Evolutionary conservation across 257 asterid genomes (phyloP).

Genomic region (Cruciata laevipes): DNA sequence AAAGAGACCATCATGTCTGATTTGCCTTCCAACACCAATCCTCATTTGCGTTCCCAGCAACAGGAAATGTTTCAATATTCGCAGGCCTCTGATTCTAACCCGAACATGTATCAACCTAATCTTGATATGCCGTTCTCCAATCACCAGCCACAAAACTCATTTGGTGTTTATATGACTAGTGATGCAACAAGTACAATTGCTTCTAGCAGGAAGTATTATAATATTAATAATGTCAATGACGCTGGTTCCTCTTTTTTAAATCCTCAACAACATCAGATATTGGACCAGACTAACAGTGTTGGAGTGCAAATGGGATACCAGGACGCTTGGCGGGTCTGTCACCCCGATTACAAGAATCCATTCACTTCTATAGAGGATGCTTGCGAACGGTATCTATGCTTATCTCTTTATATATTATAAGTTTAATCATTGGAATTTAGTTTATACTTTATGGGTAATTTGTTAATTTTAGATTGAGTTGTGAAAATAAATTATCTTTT

Average conservation of each 20-base stretch:
- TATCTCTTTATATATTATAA: not conserved
- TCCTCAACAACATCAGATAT: conserved; percentile 39
- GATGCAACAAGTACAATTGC: conserved; percentile 8
- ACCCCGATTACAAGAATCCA: conserved; percentile 87
- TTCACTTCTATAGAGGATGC: conserved; percentile 92
- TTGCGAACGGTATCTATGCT: conserved; percentile 54
- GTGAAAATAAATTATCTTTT: too few relatives aligned
- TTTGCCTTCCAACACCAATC: conserved; percentile 90
- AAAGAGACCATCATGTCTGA: conserved; percentile 74
- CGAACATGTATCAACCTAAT: conserved; percentile 20
- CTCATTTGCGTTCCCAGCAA: conserved; percentile 81
- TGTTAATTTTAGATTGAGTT: not conserved
- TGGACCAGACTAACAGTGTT: conserved; percentile 22
- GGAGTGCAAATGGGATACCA: conserved; percentile 83
- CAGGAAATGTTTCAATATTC: conserved; percentile 39
- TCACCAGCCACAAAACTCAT: conserved; percentile 13
- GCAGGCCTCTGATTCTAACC: conserved; percentile 30
- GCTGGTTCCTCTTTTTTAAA: conserved; percentile 12
- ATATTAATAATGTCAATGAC: conserved; percentile 4
- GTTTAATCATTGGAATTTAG: not conserved
- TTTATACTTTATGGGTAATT: not conserved
- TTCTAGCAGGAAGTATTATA: not conserved
- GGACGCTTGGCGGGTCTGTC: conserved; percentile 97
- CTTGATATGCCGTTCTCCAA: conserved; percentile 20
- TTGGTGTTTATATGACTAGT: not conserved